These are phyloP conservation scores for Backusella tarrabulga DNA, from an alignment of 192 early-diverging fungal genomes.

Conservation along the genomic window DNA sequence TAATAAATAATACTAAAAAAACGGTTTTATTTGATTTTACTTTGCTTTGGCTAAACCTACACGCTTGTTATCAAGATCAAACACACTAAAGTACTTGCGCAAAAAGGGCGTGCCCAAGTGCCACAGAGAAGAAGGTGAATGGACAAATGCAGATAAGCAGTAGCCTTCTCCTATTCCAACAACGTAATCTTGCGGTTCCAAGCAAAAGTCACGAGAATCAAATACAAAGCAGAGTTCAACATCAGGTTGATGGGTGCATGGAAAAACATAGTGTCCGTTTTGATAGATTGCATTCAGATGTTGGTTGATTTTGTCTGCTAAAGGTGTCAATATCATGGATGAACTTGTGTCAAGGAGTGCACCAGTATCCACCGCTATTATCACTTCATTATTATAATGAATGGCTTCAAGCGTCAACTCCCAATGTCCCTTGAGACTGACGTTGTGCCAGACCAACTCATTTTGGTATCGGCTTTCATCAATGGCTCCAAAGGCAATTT, in stretches of 20 bases:
- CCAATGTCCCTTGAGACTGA: background rate
- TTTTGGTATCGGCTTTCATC: background rate
- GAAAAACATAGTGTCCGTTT: background rate
- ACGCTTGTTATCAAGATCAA: background rate
- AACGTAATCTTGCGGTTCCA: background rate
- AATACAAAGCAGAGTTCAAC: background rate
- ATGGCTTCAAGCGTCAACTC: background rate
- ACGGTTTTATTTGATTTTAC: background rate
- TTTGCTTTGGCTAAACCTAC: background rate
- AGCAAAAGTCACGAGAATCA: background rate
- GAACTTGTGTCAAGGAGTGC: background rate
- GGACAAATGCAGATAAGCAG: background rate
- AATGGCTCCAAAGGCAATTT: background rate
- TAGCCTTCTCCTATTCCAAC: background rate
- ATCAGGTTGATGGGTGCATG: background rate
- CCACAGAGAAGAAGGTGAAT: background rate
- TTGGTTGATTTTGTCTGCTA: background rate
- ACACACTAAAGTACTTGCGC: background rate
- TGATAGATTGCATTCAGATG: background rate
- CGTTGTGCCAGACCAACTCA: background rate
- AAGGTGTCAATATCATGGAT: background rate
- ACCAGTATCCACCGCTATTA: background rate
- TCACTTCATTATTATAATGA: background rate
- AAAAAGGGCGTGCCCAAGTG: background rate
- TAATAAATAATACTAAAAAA: background rate